These are phyloP conservation scores for Rhizophagus sp. DNA, from an alignment of 192 early-diverging fungal species.

Conservation along the genomic window DNA sequence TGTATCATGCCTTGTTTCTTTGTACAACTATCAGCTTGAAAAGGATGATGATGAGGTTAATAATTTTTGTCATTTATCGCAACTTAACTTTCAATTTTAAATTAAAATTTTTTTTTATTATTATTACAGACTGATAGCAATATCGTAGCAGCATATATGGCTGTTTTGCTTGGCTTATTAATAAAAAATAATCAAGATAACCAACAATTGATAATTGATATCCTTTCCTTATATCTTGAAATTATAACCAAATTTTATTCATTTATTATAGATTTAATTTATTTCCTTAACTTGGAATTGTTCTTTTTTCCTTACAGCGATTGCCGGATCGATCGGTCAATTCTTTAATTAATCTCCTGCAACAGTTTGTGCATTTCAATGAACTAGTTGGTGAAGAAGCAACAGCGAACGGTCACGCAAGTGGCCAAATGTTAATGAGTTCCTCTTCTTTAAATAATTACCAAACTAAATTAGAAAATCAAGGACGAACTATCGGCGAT, in stretches of 20 bases:
- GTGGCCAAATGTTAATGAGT: constrained; percentile 19
- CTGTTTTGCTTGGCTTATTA: constrained; percentile 22
- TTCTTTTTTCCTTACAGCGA: background rate
- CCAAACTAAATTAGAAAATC: background rate
- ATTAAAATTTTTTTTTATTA: background rate
- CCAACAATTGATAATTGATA: constrained; percentile 22
- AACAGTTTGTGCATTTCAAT: constrained; percentile 27
- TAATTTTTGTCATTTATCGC: too few species aligned
- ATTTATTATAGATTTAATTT: background rate
- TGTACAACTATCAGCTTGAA: constrained; percentile 23
- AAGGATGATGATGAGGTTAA: background rate
- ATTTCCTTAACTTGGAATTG: constrained; percentile 2
- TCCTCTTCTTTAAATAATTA: background rate
- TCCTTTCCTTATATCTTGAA: constrained; percentile 3
- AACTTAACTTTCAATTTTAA: background rate
- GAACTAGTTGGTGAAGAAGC: constrained; percentile 23
- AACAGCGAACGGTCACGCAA: background rate
- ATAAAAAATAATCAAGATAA: constrained; percentile 23
- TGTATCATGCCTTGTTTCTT: constrained; percentile 18
- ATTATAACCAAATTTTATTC: background rate
- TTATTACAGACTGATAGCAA: constrained; percentile 17
- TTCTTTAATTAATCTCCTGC: constrained; percentile 21
- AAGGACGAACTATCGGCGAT: constrained; percentile 1
- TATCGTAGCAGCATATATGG: constrained; percentile 23
- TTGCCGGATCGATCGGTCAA: constrained; percentile 14